Percentiles rank a stretch among this genome's conserved stretches.
These are phyloP conservation scores for Erythrophleum ivorense DNA, from an alignment of 331 rosid genomes.

Conservation along the genomic window DNA sequence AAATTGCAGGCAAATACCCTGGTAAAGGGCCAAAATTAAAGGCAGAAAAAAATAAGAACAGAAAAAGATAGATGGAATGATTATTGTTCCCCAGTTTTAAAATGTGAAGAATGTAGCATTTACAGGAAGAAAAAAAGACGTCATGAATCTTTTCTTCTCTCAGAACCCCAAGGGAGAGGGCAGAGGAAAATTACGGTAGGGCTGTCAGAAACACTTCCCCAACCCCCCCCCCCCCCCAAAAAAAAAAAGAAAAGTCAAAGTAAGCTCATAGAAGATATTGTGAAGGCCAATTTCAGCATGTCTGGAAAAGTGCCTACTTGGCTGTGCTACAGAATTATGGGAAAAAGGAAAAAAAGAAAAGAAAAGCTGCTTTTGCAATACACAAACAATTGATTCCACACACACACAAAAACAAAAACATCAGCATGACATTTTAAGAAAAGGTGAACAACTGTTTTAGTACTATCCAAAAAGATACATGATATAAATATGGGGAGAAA, in stretches of 20 bases:
- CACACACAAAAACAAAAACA: not conserved
- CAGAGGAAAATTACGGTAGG: not conserved
- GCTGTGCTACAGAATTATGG: not conserved
- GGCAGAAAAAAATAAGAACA: not conserved
- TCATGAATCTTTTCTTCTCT: slow-evolving; percentile 10
- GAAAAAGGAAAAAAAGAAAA: no score
- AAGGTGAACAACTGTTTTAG: not conserved
- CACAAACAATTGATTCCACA: not conserved
- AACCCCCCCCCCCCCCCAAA: not conserved
- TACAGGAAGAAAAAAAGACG: not conserved
- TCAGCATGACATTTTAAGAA: not conserved
- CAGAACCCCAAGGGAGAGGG: not conserved
- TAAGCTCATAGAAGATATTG: not conserved
- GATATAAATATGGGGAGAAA: not conserved
- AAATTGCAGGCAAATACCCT: not conserved
- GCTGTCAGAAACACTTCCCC: not conserved
- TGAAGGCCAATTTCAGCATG: not conserved
- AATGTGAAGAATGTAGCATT: not conserved
- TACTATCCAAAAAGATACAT: not conserved
- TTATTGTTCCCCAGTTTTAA: not conserved
- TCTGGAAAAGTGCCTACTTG: not conserved
- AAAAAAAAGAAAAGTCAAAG: not conserved
- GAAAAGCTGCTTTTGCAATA: not conserved
- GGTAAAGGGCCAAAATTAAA: not conserved
- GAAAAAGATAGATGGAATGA: not conserved